Evolutionary conservation across 2,329 filamentous ascomycete genomes (phyloP).

Genomic region (Cercospora zeae-maydis): DNA sequence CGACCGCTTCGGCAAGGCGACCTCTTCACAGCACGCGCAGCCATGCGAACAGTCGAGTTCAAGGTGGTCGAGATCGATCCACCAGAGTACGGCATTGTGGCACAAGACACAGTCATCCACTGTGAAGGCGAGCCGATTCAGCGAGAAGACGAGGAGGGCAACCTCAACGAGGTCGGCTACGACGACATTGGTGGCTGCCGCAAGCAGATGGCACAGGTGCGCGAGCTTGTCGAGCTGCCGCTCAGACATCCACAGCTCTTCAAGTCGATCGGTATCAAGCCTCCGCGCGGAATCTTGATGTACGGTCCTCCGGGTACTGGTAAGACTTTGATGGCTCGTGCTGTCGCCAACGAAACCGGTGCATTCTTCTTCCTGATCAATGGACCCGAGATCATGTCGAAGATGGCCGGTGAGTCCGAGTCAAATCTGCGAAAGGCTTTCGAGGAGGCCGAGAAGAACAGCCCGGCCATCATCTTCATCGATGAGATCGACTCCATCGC

Average conservation of each 20-base stretch:
- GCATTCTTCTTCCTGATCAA: constrained; percentile 99
- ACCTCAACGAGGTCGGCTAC: constrained; percentile 97
- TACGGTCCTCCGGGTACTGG: constrained; percentile 92
- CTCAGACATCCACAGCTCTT: constrained; percentile 96
- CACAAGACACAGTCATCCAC: constrained; percentile 97
- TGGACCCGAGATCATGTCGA: constrained; percentile 99
- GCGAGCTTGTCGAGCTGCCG: constrained; percentile 95
- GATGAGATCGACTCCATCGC: constrained; percentile 99
- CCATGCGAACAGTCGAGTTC: constrained; percentile 99
- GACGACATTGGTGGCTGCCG: constrained; percentile 99
- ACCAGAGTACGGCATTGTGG: constrained; percentile 97
- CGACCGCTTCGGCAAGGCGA: constrained; percentile 95
- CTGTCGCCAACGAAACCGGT: constrained; percentile 97
- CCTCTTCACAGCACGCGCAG: constrained; percentile 93
- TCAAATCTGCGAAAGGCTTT: constrained; percentile 99
- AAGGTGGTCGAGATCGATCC: constrained; percentile 99
- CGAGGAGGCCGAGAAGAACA: constrained; percentile 99
- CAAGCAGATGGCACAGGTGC: constrained; percentile 99
- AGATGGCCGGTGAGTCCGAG: constrained; percentile 99
- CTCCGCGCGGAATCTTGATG: constrained; percentile 94
- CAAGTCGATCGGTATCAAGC: constrained; percentile 99
- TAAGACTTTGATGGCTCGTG: constrained; percentile 98
- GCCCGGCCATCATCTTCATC: constrained; percentile 98
- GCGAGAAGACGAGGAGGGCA: constrained; percentile 98
- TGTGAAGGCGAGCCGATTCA: constrained; percentile 97